A percentile compares a stretch with the other conserved stretches of the same genome.
These are phyloP conservation scores for Lodderomyces metapsilosis DNA, from an alignment of 1,139 yeast species.

Conservation along the genomic window DNA sequence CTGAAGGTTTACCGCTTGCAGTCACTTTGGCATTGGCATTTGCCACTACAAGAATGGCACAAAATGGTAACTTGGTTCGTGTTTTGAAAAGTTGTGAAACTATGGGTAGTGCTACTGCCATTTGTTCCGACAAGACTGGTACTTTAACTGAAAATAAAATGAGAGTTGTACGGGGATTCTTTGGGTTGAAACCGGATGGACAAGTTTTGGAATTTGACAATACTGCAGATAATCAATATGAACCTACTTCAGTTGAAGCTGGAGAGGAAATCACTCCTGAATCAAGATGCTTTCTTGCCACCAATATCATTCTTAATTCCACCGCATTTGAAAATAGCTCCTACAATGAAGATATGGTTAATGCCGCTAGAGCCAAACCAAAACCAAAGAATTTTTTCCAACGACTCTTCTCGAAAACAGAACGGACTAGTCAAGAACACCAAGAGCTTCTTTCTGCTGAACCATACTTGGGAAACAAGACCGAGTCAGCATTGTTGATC, in stretches of 20 bases:
- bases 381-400: conserved; percentile 23
- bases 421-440: conserved; percentile 15
- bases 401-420: conserved; percentile 16
- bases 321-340: conserved; percentile 79
- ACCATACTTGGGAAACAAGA: conserved; percentile 85
- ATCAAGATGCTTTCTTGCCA: conserved; percentile 40
- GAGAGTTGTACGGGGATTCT: conserved; percentile 78
- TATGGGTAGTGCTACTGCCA: conserved; percentile 98
- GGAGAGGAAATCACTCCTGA: conserved; percentile 28
- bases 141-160: conserved; percentile 90
- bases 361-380: conserved; percentile 30
- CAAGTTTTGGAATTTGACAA: conserved; percentile 42
- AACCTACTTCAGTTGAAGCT: conserved; percentile 33
- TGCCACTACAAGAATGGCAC: conserved; percentile 97
- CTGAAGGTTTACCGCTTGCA: conserved; percentile 96
- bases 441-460: conserved; percentile 31
- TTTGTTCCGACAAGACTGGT: conserved; percentile 97
- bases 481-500: conserved; percentile 83
- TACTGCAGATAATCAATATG: conserved; percentile 21
- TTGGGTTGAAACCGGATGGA: conserved; percentile 38
- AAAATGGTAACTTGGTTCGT: conserved; percentile 93
- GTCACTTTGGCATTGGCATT: conserved; percentile 95
- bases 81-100: conserved; percentile 94
- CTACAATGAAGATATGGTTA: conserved; percentile 37
- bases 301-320: conserved; percentile 75